Percentiles rank a stretch among this genome's conserved stretches.
Evolutionary conservation across 495 filamentous ascomycete genomes (phyloP).

Genomic region (Daldinia decipiens): DNA sequence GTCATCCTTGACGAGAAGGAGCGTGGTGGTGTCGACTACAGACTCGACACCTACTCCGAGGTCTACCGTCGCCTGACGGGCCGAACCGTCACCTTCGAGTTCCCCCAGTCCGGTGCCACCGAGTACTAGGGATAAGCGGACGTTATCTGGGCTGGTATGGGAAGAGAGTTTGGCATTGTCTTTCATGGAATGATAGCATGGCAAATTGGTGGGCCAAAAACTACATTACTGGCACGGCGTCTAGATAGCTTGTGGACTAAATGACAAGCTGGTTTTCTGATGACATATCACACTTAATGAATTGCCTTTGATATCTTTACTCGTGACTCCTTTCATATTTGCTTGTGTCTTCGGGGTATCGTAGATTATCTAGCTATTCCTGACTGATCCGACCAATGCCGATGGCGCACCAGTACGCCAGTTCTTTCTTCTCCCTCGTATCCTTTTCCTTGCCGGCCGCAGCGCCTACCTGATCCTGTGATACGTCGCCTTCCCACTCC

Average conservation of each 20-base stretch:
- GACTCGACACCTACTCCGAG: constrained; percentile 98
- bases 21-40: constrained; percentile 96
- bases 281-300: constrained; percentile 29
- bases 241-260: constrained; percentile 42
- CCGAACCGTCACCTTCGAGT: constrained; percentile 95
- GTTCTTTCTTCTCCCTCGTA: constrained; percentile 69
- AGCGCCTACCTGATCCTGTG: constrained; percentile 68
- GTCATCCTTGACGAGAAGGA: constrained; percentile 99
- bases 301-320: constrained; percentile 2
- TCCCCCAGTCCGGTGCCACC: constrained; percentile 78
- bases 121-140: constrained; percentile 74
- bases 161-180: constrained; percentile 28
- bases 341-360: constrained; percentile 44
- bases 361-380: constrained; percentile 46
- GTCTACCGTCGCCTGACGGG: constrained; percentile 97
- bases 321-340: constrained; percentile 9
- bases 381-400: constrained; percentile 80
- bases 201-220: constrained; percentile 40
- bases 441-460: constrained; percentile 56
- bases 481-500: constrained; percentile 87
- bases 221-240: constrained; percentile 40
- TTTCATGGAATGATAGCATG: constrained; percentile 39
- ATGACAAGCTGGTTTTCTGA: constrained; percentile 40
- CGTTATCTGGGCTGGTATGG: constrained; percentile 33
- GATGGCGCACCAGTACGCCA: constrained; percentile 95